Evolutionary conservation across 176 grass and related monocot genomes (phyloP).

Genomic region (Elaeis guineensis): DNA sequence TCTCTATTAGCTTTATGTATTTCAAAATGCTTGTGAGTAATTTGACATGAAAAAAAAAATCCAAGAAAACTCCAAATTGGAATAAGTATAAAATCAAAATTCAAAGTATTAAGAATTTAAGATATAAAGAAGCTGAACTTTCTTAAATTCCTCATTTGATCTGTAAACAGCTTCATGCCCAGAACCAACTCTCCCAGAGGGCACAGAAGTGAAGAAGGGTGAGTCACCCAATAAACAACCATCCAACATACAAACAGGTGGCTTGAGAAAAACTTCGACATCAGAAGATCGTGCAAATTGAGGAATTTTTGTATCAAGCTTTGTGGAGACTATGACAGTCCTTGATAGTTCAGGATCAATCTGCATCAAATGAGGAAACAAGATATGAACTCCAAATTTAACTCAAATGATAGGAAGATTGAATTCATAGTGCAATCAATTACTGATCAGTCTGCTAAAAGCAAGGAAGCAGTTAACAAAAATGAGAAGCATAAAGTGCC

Average conservation of each 20-base stretch:
- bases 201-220: conserved; percentile 94
- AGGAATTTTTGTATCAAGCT: conserved; percentile 88
- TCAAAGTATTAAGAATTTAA: not conserved
- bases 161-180: conserved; percentile 66
- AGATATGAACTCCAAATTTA: not conserved
- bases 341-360: conserved; percentile 90
- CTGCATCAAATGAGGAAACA: conserved; percentile 31
- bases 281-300: conserved; percentile 83
- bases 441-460: too few relatives aligned
- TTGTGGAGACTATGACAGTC: conserved; percentile 89
- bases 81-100: not conserved
- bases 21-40: too few relatives aligned
- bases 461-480: not conserved
- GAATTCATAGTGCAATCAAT: too few relatives aligned
- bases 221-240: conserved; percentile 69
- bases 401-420: too few relatives aligned
- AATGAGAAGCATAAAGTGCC: not conserved
- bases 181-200: conserved; percentile 89
- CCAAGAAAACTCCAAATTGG: not conserved
- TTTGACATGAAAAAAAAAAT: not conserved
- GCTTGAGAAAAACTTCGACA: conserved; percentile 95
- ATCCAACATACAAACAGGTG: conserved; percentile 63
- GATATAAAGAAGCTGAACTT: conserved; percentile 30
- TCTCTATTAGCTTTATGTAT: too few relatives aligned
- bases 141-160: conserved; percentile 93